Conservation (phyloP, 768 basidiomycete genomes). For the Hygrocybe coccinea region DNA sequence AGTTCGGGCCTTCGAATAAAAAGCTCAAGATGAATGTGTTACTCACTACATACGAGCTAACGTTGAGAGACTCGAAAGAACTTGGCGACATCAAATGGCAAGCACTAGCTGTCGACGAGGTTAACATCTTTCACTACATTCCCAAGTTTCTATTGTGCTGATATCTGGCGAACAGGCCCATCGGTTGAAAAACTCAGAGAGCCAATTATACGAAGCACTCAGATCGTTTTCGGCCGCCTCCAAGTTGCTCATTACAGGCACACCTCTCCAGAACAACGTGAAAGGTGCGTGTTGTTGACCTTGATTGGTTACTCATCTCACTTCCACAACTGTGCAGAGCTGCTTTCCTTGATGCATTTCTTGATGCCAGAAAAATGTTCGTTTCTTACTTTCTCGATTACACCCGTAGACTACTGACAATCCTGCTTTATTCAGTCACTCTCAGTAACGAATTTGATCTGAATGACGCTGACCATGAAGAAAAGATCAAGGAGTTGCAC, state of each 20-base stretch:
- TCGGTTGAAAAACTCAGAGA: slow-evolving; percentile 96
- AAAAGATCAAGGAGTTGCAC: slow-evolving; percentile 94
- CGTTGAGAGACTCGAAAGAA: slow-evolving; percentile 83
- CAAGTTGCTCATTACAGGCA: slow-evolving; percentile 95
- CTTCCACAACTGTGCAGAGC: slow-evolving; percentile 48
- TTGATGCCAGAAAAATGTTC: slow-evolving; percentile 96
- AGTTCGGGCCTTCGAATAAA: slow-evolving; percentile 86
- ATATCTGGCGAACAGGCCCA: slow-evolving; percentile 65
- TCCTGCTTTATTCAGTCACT: slow-evolving; percentile 51
- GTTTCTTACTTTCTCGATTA: background rate
- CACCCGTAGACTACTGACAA: slow-evolving; percentile 2
- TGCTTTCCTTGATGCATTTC: slow-evolving; percentile 98
- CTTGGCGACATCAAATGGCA: slow-evolving; percentile 97
- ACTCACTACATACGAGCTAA: slow-evolving; percentile 94
- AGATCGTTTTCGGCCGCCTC: slow-evolving; percentile 84
- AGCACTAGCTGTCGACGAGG: slow-evolving; percentile 92
- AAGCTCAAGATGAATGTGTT: slow-evolving; percentile 96
- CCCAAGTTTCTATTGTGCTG: slow-evolving; percentile 1
- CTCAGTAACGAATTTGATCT: slow-evolving; percentile 95
- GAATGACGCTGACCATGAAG: slow-evolving; percentile 86
- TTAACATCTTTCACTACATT: slow-evolving; percentile 28
- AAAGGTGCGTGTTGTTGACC: slow-evolving; percentile 57
- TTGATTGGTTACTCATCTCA: slow-evolving; percentile 8
- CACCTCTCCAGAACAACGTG: slow-evolving; percentile 97
- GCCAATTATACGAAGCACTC: slow-evolving; percentile 93